These are phyloP conservation scores for Ailanthus altissimus DNA, from an alignment of 345 rosid species.

Conservation along the genomic window DNA sequence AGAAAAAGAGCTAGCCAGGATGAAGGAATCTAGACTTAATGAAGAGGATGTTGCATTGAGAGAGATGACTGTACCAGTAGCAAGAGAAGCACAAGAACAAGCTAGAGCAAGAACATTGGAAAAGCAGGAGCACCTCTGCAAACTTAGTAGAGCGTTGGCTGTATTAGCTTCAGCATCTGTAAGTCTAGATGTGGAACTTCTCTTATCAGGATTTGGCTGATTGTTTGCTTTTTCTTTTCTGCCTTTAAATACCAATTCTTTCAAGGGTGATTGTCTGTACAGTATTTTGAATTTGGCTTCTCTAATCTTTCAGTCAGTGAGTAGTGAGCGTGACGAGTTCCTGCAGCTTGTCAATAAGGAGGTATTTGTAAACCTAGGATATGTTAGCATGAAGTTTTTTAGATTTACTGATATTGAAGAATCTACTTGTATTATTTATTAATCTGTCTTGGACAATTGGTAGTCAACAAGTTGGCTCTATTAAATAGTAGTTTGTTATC, in stretches of 20 bases:
- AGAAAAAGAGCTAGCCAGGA: constrained; percentile 68
- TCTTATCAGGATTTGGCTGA: constrained; percentile 12
- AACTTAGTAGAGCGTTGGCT: constrained; percentile 83
- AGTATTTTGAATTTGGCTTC: constrained; percentile 21
- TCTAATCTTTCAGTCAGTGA: constrained; percentile 69
- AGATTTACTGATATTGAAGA: background rate
- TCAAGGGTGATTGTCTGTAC: constrained; percentile 6
- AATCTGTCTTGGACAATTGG: background rate
- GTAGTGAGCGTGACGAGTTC: constrained; percentile 88
- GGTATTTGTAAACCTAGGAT: constrained; percentile 45
- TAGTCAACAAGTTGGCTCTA: background rate
- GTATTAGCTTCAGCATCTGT: constrained; percentile 94
- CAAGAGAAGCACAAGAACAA: constrained; percentile 71
- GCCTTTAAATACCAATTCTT: background rate
- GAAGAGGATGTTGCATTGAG: constrained; percentile 76
- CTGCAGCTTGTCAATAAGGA: constrained; percentile 81
- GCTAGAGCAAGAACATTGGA: constrained; percentile 72
- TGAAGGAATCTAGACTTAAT: constrained; percentile 51
- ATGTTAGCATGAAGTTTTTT: background rate
- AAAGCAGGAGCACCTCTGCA: constrained; percentile 75
- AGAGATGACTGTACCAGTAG: constrained; percentile 67
- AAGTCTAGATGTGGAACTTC: constrained; percentile 33
- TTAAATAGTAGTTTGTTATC: background rate
- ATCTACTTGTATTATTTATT: background rate
- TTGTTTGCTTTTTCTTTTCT: constrained; percentile 15